These are phyloP conservation scores for Incumbomyces lentus DNA, from an alignment of 2,329 filamentous ascomycete genomes.

Conservation along the genomic window DNA sequence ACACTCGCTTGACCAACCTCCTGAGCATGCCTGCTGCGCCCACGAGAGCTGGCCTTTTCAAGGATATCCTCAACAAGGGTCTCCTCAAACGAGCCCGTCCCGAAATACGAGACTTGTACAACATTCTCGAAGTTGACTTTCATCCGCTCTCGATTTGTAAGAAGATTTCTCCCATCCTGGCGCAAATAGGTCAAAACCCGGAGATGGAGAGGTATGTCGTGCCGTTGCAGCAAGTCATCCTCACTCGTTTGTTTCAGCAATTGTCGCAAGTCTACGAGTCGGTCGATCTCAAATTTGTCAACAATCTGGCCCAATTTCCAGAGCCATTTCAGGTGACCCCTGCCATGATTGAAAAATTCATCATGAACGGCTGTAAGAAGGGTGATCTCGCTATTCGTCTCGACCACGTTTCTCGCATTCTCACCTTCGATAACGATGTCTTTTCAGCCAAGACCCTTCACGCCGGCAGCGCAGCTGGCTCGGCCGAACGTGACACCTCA, in stretches of 20 bases:
- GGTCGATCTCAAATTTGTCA: conserved; percentile 85
- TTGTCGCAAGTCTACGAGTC: conserved; percentile 98
- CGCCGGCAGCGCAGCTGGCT: conserved; percentile 71
- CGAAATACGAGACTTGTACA: conserved; percentile 94
- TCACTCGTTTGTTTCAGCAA: conserved; percentile 97
- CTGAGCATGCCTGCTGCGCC: conserved; percentile 86
- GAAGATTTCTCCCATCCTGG: conserved; percentile 93
- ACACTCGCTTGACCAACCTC: conserved; percentile 89
- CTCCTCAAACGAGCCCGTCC: conserved; percentile 84
- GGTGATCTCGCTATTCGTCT: conserved; percentile 92
- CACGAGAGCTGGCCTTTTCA: conserved; percentile 83
- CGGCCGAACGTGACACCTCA: conserved; percentile 72
- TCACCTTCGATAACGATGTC: conserved; percentile 96
- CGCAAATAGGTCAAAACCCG: conserved; percentile 81
- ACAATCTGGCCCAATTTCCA: conserved; percentile 88
- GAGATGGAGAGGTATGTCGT: conserved; percentile 97
- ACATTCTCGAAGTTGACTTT: conserved; percentile 98
- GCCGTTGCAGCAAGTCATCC: conserved; percentile 94
- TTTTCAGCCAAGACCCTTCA: conserved; percentile 93
- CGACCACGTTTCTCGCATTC: conserved; percentile 85
- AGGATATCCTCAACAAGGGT: conserved; percentile 89
- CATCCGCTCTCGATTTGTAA: conserved; percentile 97
- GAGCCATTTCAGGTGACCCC: conserved; percentile 89
- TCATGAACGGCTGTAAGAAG: conserved; percentile 99
- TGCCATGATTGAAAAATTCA: conserved; percentile 96